Base-by-base conservation (phyloP, 768 basidiomycete genomes). In the Tylopilus vinaceipallidus region DNA sequence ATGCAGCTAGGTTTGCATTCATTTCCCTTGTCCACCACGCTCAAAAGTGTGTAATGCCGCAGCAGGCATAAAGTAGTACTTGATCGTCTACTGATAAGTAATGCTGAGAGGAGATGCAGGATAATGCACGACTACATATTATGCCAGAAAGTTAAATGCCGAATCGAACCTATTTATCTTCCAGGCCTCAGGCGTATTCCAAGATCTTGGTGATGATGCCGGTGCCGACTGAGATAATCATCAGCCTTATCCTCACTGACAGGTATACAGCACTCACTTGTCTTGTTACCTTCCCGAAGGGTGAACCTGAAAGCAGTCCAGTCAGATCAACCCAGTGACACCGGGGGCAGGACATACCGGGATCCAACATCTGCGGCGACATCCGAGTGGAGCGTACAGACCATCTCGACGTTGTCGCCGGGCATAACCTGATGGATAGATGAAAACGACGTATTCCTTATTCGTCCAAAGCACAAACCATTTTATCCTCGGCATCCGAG, bases 371-470 rank as follows among this genome's bases (percentile, higher is more conserved):
- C 95, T 36, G 89, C 80, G 20, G 93, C 93, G 54, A 97, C 85
- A 63, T 95, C 91, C 60, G 85, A 83, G 22, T 86, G 78, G 32
- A 98, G 79, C 23, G 80, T 75, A 65, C 90, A 91, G 47, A 91
- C 77, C 76, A 98, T 85, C 72, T 97, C 94, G 46, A 98, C 86
- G 62, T 95, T 95, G 74, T 98, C 95, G 53, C 95, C 95, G 42
- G 95, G 95, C 91, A 97, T 95, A 58, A 98, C 84, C 84, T 89
- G 59, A 38, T 52, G 27, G 24, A 22, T 40, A 46, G 45, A 40
- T 53, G 24, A 26, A 40, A 23, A 55, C 17, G 8, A 37, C 13
- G 14, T 2, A n/a, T 45, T 47, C 10, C 36, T 1, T 16, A 35
- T 47, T 5, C 50, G 38, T n/a, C 17, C 20, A 52, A 10, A 24